These are phyloP conservation scores for Baudoinia panamericana DNA, from an alignment of 495 filamentous ascomycete genomes.

Conservation along the genomic window DNA sequence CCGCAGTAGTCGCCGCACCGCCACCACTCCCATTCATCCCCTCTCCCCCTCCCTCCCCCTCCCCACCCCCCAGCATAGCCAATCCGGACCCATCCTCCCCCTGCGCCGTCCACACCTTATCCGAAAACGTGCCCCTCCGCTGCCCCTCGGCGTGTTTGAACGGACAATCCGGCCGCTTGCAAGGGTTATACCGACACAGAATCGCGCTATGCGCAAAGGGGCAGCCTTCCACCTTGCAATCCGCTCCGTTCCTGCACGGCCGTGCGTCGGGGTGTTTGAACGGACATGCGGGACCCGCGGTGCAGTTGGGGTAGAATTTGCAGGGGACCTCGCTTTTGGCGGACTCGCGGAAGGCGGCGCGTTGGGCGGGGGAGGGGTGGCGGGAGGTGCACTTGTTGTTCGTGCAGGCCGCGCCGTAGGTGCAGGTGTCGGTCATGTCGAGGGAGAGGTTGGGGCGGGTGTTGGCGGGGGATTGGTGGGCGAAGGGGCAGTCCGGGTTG, in stretches of 20 bases:
- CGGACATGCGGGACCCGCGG: constrained; percentile 60
- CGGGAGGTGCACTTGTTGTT: constrained; percentile 85
- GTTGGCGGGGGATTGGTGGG: constrained; percentile 84
- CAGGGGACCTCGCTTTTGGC: constrained; percentile 69
- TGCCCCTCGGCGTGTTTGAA: constrained; percentile 93
- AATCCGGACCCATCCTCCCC: constrained; percentile 24
- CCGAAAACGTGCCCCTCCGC: constrained; percentile 54
- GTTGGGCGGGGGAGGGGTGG: constrained; percentile 82
- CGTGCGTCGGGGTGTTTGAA: constrained; percentile 75
- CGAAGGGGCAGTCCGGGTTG: constrained; percentile 79
- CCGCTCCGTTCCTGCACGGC: constrained; percentile 83
- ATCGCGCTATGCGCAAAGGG: constrained; percentile 76
- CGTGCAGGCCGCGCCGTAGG: constrained; percentile 81
- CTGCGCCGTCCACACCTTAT: constrained; percentile 80
- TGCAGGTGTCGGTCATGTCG: constrained; percentile 68
- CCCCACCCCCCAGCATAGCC: constrained; percentile 34
- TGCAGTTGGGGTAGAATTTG: constrained; percentile 90
- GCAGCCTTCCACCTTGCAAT: constrained; percentile 73
- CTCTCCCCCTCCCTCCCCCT: neutral
- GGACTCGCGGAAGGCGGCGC: constrained; percentile 35
- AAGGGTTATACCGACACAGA: constrained; percentile 83
- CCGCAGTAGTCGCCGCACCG: neutral
- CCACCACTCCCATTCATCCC: neutral
- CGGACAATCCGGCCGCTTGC: constrained; percentile 66
- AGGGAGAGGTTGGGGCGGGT: constrained; percentile 50